These are phyloP conservation scores for Coniosporium apollinis DNA, from an alignment of 495 filamentous ascomycete species.

Conservation along the genomic window DNA sequence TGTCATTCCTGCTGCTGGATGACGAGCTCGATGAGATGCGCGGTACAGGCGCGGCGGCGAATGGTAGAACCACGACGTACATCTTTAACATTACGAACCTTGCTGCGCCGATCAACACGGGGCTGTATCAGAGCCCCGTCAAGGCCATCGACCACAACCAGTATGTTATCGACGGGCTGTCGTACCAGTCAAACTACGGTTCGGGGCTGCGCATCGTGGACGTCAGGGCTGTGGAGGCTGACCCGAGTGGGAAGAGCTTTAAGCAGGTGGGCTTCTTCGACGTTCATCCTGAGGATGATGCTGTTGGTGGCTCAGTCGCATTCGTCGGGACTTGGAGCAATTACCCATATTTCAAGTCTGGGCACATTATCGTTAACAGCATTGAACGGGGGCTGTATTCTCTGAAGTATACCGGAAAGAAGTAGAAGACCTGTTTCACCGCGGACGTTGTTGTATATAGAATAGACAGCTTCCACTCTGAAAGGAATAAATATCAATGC, in stretches of 20 bases:
- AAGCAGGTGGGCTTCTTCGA: background rate
- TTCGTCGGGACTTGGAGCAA: background rate
- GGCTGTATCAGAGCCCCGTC: background rate
- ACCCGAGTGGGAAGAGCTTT: background rate
- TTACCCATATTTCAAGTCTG: background rate
- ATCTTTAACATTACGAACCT: background rate
- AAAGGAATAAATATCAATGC: too few relatives aligned
- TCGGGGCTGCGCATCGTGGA: background rate
- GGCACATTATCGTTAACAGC: background rate
- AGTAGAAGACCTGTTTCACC: slow-evolving; percentile 18
- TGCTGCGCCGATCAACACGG: background rate
- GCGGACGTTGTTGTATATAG: too few relatives aligned
- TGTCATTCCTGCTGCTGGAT: background rate
- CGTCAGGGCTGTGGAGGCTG: background rate
- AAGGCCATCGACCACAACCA: slow-evolving; percentile 1
- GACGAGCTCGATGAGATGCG: background rate
- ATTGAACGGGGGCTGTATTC: background rate
- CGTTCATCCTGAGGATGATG: background rate
- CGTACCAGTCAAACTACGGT: background rate
- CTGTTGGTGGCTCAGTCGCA: background rate
- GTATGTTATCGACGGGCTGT: background rate
- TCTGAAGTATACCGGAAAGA: slow-evolving; percentile 1
- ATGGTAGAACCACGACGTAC: background rate
- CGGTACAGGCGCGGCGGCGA: background rate
- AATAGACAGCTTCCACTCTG: too few relatives aligned